Conservation (phyloP, 116 monocot genomes). For the Phalaenopsis hybrid region DNA sequence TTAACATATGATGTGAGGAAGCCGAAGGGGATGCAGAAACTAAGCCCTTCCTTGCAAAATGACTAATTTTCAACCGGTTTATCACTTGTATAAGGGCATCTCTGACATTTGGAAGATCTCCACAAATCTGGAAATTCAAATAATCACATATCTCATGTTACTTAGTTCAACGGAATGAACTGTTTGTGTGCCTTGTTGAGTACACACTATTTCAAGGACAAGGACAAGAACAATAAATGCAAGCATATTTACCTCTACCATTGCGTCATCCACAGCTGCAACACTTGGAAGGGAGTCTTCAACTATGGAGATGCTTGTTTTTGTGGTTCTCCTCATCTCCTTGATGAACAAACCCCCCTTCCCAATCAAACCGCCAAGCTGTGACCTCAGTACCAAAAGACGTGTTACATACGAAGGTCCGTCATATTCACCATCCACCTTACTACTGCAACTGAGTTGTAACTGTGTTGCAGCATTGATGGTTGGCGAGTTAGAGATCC, state of each 20-base stretch:
- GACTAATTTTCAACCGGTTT: conserved; percentile 58
- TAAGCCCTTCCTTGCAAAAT: conserved; percentile 58
- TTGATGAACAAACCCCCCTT: conserved; percentile 81
- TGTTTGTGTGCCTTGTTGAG: conserved; percentile 1
- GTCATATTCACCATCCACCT: conserved; percentile 48
- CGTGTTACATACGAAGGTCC: conserved; percentile 63
- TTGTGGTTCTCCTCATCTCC: conserved; percentile 74
- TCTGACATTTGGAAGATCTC: conserved; percentile 58
- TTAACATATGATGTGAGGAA: conserved; percentile 40
- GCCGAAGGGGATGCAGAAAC: conserved; percentile 32
- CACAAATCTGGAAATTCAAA: conserved; percentile 52
- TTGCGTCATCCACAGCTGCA: conserved; percentile 73
- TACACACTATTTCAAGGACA: neutral
- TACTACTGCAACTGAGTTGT: conserved; percentile 82
- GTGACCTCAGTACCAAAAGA: conserved; percentile 64
- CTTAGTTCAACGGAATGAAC: neutral
- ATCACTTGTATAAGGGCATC: conserved; percentile 75
- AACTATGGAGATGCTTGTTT: conserved; percentile 75
- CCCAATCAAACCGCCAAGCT: conserved; percentile 86
- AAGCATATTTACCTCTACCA: conserved; percentile 61
- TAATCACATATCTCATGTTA: neutral
- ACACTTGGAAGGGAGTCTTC: conserved; percentile 68
- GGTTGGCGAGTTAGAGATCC: conserved; percentile 63
- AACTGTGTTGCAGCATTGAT: conserved; percentile 77
- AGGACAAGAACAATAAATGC: neutral